Conservation (phyloP, 2,329 filamentous ascomycete species). For the Arachnomyces sp. region DNA sequence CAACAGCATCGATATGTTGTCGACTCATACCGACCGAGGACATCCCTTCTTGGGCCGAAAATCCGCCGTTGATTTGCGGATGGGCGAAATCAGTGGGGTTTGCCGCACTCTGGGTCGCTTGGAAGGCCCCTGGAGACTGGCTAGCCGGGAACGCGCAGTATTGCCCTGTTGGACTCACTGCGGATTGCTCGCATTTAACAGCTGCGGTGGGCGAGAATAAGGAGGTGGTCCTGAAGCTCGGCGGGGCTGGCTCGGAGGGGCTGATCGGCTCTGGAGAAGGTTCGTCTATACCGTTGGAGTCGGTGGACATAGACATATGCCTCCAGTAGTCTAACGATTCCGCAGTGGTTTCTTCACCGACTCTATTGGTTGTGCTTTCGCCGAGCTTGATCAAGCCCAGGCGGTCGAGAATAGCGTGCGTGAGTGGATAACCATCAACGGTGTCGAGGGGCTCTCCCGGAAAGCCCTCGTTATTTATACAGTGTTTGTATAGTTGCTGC, state of each 20-base stretch:
- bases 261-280: constrained; percentile 30
- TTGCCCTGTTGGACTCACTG: not conserved
- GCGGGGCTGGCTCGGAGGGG: constrained; percentile 24
- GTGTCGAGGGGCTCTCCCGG: constrained; percentile 35
- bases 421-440: constrained; percentile 33
- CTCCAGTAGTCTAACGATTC: constrained; percentile 31
- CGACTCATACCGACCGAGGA: too few species aligned
- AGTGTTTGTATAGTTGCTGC: constrained; percentile 34
- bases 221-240: constrained; percentile 11
- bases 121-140: not conserved
- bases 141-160: constrained; percentile 1
- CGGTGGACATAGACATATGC: constrained; percentile 26
- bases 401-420: constrained; percentile 35
- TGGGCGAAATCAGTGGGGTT: constrained; percentile 2
- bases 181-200: constrained; percentile 4
- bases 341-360: constrained; percentile 22
- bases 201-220: too few species aligned
- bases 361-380: constrained; percentile 30
- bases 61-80: not conserved
- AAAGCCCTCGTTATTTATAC: constrained; percentile 34
- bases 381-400: constrained; percentile 37
- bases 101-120: not conserved
- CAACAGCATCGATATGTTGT: too few species aligned
- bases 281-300: constrained; percentile 30
- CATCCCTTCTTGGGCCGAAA: too few species aligned